These are phyloP conservation scores for Ambrosia hybrid DNA, from an alignment of 140 eudicot genomes.

Conservation along the genomic window DNA sequence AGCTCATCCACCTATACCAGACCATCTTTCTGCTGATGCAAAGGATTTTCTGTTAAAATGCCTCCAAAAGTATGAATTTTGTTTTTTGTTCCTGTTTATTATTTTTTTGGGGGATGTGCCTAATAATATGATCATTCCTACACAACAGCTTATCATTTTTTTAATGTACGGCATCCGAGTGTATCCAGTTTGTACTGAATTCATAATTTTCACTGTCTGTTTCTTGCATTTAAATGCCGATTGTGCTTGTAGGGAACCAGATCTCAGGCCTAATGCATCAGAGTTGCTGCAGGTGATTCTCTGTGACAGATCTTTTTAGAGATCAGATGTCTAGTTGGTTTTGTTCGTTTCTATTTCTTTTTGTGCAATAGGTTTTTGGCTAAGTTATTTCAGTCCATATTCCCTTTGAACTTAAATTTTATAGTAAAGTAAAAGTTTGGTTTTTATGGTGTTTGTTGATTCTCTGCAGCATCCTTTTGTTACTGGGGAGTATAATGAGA, in stretches of 20 bases:
- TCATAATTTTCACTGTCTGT: no score
- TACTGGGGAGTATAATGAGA: constrained; percentile 57
- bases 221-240: constrained; percentile 2
- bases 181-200: not conserved
- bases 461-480: constrained; percentile 90
- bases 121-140: not conserved
- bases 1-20: constrained; percentile 98
- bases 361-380: not conserved
- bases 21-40: constrained; percentile 88
- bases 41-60: constrained; percentile 88
- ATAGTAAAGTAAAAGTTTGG: not conserved
- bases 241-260: constrained; percentile 72
- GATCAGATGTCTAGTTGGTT: no score
- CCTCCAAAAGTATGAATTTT: constrained; percentile 67
- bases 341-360: no score
- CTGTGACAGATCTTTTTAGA: constrained; percentile 3
- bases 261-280: constrained; percentile 74
- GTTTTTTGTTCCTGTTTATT: constrained; percentile 5
- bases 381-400: not conserved
- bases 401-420: not conserved
- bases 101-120: not conserved
- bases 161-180: not conserved
- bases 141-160: constrained; percentile 5
- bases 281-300: constrained; percentile 79
- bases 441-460: constrained; percentile 23